A percentile compares a stretch with the other conserved stretches of the same genome.
Conservation (phyloP, 345 rosid genomes). For the Lumnitzera littorea region DNA sequence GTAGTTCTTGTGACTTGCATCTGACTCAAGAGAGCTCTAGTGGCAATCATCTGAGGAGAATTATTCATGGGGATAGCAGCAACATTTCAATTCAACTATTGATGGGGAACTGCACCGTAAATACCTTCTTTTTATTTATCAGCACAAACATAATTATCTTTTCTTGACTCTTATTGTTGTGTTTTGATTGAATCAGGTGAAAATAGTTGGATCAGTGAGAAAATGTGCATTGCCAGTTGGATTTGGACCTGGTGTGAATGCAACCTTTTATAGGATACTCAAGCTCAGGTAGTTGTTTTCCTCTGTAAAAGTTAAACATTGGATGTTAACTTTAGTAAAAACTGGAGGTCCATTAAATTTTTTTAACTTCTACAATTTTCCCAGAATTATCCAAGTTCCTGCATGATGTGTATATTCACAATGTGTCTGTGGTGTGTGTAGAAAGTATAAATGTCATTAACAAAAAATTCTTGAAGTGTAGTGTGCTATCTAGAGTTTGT, state of each 20-base stretch:
- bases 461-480: too few species aligned
- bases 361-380: too few species aligned
- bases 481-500: too few species aligned
- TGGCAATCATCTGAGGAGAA: conserved; percentile 17
- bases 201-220: conserved; percentile 43
- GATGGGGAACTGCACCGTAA: conserved; percentile 47
- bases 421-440: too few species aligned
- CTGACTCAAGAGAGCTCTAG: conserved; percentile 16
- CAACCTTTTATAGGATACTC: conserved; percentile 70
- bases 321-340: too few species aligned
- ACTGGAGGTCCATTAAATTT: too few species aligned
- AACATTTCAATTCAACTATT: conserved; percentile 41
- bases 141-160: conserved; percentile 8
- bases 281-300: conserved; percentile 34
- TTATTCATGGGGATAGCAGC: conserved; percentile 16
- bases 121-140: conserved; percentile 10
- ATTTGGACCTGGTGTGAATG: conserved; percentile 58
- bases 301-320: background rate
- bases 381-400: too few species aligned
- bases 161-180: conserved; percentile 11
- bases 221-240: conserved; percentile 55
- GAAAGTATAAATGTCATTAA: too few species aligned
- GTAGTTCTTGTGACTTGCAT: conserved; percentile 13
- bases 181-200: conserved; percentile 39
- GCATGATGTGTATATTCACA: too few species aligned